Evolutionary conservation across 2,329 filamentous ascomycete genomes (phyloP).

Genomic region (Coniochaeta sp.): DNA sequence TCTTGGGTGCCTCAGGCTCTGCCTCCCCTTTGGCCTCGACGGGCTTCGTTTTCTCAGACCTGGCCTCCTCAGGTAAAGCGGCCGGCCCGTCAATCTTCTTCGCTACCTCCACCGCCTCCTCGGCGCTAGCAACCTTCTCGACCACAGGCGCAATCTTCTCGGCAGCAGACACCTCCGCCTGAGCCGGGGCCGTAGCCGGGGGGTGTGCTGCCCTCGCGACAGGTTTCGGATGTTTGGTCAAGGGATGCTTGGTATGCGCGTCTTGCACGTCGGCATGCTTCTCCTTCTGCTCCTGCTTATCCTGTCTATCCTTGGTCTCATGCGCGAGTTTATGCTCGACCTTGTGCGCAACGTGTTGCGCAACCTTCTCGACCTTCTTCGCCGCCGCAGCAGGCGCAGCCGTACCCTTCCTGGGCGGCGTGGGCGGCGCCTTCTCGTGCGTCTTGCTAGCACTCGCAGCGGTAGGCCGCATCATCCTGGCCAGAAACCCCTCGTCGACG

Average conservation of each 20-base stretch:
- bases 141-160: constrained; percentile 14
- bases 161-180: not conserved
- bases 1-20: constrained; percentile 2
- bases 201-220: not conserved
- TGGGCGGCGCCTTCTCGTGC: constrained; percentile 50
- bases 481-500: constrained; percentile 65
- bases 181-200: constrained; percentile 4
- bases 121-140: constrained; percentile 15
- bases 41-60: not conserved
- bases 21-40: constrained; percentile 7
- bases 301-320: not conserved
- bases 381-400: constrained; percentile 5
- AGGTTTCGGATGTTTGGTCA: constrained; percentile 9
- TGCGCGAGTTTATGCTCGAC: no score
- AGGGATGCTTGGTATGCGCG: not conserved
- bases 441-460: constrained; percentile 62
- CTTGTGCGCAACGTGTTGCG: not conserved
- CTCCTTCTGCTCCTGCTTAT: not conserved
- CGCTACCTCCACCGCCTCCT: constrained; percentile 6
- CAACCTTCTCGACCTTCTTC: constrained; percentile 12
- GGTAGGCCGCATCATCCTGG: constrained; percentile 77
- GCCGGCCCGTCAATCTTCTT: not conserved
- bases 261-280: not conserved
- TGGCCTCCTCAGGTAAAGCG: not conserved
- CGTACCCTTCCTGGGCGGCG: constrained; percentile 38